These are phyloP conservation scores for Hypoxylon sp. DNA, from an alignment of 2,329 filamentous ascomycete species.

Conservation along the genomic window DNA sequence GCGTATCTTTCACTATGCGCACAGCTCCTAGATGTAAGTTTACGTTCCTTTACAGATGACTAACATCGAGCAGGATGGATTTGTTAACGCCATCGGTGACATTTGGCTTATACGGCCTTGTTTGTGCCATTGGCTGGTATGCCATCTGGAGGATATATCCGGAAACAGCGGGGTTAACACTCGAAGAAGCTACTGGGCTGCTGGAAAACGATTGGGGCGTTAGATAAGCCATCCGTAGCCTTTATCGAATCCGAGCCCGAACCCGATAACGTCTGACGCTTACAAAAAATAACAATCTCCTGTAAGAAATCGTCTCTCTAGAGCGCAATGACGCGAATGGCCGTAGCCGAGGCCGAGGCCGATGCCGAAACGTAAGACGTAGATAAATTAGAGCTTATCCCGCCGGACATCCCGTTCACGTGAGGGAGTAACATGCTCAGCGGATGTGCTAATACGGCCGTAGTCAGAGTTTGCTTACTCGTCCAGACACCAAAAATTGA, in stretches of 20 bases:
- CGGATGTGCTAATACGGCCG: slow-evolving; percentile 9
- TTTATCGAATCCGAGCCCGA: background rate
- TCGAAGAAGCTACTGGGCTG: slow-evolving; percentile 84
- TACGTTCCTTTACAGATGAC: background rate
- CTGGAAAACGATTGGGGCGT: slow-evolving; percentile 83
- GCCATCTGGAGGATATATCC: slow-evolving; percentile 84
- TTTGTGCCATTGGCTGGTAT: slow-evolving; percentile 79
- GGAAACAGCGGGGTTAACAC: slow-evolving; percentile 84
- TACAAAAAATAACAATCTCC: background rate
- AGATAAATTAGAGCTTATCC: slow-evolving; percentile 20
- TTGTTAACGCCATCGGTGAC: slow-evolving; percentile 79
- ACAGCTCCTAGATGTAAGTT: background rate
- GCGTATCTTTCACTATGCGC: background rate
- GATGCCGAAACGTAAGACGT: slow-evolving; percentile 7
- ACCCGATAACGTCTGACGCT: background rate
- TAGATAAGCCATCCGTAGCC: slow-evolving; percentile 53
- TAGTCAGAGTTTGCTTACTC: slow-evolving; percentile 23
- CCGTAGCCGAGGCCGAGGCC: slow-evolving; percentile 14
- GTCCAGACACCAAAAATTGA: slow-evolving; percentile 4
- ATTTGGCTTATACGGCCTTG: slow-evolving; percentile 82
- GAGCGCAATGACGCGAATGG: slow-evolving; percentile 3
- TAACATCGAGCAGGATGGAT: slow-evolving; percentile 47
- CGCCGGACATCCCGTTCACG: slow-evolving; percentile 15
- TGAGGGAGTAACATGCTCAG: slow-evolving; percentile 4
- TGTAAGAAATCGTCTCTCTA: background rate